Percentiles rank a stretch among this genome's conserved stretches.
phyloP scores from a whole-genome alignment of 2,329 filamentous ascomycete genomes.

The Tolypocladium endophyticum region DNA sequence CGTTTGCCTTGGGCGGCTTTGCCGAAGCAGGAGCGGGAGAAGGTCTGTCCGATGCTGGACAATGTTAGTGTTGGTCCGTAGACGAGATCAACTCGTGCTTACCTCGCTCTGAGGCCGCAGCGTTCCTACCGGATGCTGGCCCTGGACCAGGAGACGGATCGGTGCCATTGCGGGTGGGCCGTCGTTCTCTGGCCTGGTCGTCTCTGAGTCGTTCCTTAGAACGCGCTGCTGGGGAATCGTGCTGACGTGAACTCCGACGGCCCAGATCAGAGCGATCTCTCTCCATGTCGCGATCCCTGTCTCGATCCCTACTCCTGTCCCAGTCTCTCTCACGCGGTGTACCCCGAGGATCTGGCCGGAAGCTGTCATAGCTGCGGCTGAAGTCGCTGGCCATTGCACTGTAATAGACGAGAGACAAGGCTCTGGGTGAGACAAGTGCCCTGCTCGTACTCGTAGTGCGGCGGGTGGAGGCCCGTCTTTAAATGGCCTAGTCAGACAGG shows the following conservation, averaged over 20 bases:
- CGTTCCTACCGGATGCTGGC: neutral
- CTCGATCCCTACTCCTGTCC: neutral
- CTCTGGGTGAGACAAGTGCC: neutral
- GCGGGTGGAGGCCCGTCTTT: neutral
- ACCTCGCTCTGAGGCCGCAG: neutral
- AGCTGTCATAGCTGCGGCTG: neutral
- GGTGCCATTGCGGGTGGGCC: neutral
- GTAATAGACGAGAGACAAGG: neutral
- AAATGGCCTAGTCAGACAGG: neutral
- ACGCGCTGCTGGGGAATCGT: neutral
- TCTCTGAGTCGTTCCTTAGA: neutral
- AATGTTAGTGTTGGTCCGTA: neutral
- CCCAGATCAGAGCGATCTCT: neutral
- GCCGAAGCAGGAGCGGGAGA: neutral
- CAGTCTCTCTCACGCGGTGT: neutral
- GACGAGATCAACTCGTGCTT: neutral
- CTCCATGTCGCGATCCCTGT: neutral
- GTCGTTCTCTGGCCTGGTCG: neutral
- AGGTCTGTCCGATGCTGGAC: neutral
- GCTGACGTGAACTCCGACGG: neutral
- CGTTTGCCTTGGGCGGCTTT: neutral
- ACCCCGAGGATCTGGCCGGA: neutral
- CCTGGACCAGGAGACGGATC: neutral
- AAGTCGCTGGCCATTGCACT: neutral
- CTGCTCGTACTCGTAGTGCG: too few species aligned